phyloP scores from a whole-genome alignment of 805 yeast genomes.

The Cyberlindnera maritima region DNA sequence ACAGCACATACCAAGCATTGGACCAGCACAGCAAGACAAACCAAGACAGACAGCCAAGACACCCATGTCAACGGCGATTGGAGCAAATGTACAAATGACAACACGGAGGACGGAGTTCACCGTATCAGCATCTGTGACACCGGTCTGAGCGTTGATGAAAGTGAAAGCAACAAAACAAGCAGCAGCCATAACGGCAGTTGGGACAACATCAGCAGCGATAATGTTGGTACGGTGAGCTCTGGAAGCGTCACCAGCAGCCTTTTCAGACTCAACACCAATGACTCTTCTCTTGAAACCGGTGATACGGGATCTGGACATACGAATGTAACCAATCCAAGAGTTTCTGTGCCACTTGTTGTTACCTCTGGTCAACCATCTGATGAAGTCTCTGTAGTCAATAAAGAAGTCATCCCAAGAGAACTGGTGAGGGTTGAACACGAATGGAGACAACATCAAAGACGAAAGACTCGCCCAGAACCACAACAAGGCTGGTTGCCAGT shows the following conservation, averaged over 20 bases:
- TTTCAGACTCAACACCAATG: slow-evolving; percentile 76
- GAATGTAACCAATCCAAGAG: slow-evolving; percentile 83
- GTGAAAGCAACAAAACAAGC: slow-evolving; percentile 80
- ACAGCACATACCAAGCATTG: slow-evolving; percentile 90
- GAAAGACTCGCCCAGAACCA: slow-evolving; percentile 97
- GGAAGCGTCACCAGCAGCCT: slow-evolving; percentile 77
- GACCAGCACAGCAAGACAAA: slow-evolving; percentile 96
- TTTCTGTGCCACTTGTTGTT: slow-evolving; percentile 85
- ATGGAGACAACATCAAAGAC: slow-evolving; percentile 88
- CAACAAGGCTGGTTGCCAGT: slow-evolving; percentile 89
- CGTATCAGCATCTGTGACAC: slow-evolving; percentile 51
- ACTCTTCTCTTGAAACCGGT: slow-evolving; percentile 80
- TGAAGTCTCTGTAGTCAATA: slow-evolving; percentile 91
- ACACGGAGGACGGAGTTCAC: slow-evolving; percentile 75
- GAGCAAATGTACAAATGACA: slow-evolving; percentile 81
- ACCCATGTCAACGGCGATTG: slow-evolving; percentile 89
- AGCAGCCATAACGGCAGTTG: slow-evolving; percentile 70
- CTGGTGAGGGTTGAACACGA: slow-evolving; percentile 96
- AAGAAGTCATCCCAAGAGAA: slow-evolving; percentile 95
- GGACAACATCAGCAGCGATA: slow-evolving; percentile 67
- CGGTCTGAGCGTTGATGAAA: slow-evolving; percentile 81
- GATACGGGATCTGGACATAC: slow-evolving; percentile 79
- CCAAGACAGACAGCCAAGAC: slow-evolving; percentile 71
- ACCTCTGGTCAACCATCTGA: slow-evolving; percentile 90
- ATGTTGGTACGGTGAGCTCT: slow-evolving; percentile 81